Evolutionary conservation across 2,329 filamentous ascomycete species (phyloP), one percentile per base, ranked within the genome.

Genomic region (Apiospora kogelbergensis): DNA sequence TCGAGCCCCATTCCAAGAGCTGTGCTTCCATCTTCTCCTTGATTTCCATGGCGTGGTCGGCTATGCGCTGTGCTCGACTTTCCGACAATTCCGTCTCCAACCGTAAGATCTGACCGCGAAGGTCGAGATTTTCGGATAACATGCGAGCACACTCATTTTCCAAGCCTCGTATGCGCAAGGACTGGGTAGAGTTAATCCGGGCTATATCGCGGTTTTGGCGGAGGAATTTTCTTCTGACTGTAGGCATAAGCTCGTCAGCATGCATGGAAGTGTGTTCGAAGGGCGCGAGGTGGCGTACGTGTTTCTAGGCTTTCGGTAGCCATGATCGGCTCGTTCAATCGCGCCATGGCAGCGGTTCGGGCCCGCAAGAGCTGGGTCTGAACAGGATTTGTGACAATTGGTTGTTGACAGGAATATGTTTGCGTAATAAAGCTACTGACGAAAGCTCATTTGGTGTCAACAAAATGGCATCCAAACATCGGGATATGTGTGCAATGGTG

Each of bases 191-290:
- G 81, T 97, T 96, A 75, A 87, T 89, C 78, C 90, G 90, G 71
- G 93, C 93, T 72, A 96, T 91, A 76, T 96, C 93, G 80, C 92
- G 88, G 78, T 97, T 97, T 78, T 96, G 93, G 68, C 93, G 88
- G 75, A 95, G 84, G 77, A 95, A 93, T 78, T 91, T 90, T 76
- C 91, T 88, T 78, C 93, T 92, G 70, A 95, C 92, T 95, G 74
- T 40, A 66, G 65, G 26, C 22, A 20, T 6, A 22, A 15, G 41
- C 63, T 65, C 17, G 41, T 65, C 22, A 65, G 63, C 30, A 45
- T 42, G 41, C 22, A 11, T 33, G 17, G 15, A 13, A 15, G 41
- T 30, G 41, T 6, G 45, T 20, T 13, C 24, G 9, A 11, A n/a
- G 20, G 24, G 5, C 63, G 22, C n/a, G n/a, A 69, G 44, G 70